A percentile compares a stretch with the other conserved stretches of the same genome.
Evolutionary conservation across 352 stramenopile genomes (phyloP).

Genomic region (Globisporangium rhizosaccharum): DNA sequence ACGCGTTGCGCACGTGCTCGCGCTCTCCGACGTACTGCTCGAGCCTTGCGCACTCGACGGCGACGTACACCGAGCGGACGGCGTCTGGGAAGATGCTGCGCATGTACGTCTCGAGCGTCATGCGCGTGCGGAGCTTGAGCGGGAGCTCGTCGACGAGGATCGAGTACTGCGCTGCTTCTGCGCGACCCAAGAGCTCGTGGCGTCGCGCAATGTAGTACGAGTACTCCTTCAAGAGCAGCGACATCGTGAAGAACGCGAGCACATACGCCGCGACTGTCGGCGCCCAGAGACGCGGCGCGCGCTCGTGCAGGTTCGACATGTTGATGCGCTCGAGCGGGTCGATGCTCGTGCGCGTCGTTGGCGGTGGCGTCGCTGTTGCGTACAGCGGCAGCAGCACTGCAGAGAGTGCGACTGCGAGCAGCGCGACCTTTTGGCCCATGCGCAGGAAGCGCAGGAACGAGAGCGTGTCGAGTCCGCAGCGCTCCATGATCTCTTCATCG

Average conservation of each 20-base stretch:
- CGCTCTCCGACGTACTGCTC: slow-evolving; percentile 50
- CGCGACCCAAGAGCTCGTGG: slow-evolving; percentile 48
- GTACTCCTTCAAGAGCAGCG: slow-evolving; percentile 57
- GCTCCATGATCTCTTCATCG: slow-evolving; percentile 62
- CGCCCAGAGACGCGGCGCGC: slow-evolving; percentile 57
- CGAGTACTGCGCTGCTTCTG: slow-evolving; percentile 64
- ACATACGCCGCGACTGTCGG: slow-evolving; percentile 46
- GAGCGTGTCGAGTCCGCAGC: slow-evolving; percentile 71
- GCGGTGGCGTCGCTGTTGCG: slow-evolving; percentile 32
- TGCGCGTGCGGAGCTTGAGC: slow-evolving; percentile 42
- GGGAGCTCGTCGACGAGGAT: slow-evolving; percentile 72
- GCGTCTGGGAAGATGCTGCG: slow-evolving; percentile 58
- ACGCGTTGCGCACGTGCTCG: slow-evolving; percentile 29
- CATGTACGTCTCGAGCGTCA: slow-evolving; percentile 71
- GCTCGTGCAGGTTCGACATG: slow-evolving; percentile 65
- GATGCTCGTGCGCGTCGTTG: slow-evolving; percentile 17
- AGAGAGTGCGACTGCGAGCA: slow-evolving; percentile 55
- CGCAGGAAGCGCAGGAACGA: slow-evolving; percentile 67
- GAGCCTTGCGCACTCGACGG: slow-evolving; percentile 56
- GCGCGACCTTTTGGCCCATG: slow-evolving; percentile 59
- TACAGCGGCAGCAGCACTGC: slow-evolving; percentile 65
- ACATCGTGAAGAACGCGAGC: slow-evolving; percentile 51
- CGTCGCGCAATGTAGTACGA: slow-evolving; percentile 49
- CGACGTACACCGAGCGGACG: slow-evolving; percentile 60
- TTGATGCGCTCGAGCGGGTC: slow-evolving; percentile 62